Conservation (phyloP, 352 stramenopile genomes). For the Phytopythium cucurbitacearum region DNA sequence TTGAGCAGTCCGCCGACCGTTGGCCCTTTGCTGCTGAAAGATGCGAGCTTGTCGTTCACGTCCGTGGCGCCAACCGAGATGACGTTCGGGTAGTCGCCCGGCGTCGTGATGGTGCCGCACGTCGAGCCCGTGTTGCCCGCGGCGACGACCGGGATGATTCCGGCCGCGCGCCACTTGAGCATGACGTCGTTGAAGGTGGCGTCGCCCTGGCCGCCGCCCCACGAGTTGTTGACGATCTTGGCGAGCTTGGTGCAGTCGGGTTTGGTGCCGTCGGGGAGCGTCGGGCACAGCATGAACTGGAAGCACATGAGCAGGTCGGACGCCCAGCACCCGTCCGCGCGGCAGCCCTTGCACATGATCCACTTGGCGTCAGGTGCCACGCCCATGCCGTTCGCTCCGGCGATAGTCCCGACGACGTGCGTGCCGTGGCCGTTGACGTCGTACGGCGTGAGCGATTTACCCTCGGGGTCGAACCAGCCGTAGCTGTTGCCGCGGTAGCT, state of each 20-base stretch:
- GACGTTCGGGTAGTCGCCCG: conserved; percentile 48
- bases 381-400: conserved; percentile 38
- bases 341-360: conserved; percentile 56
- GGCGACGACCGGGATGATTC: conserved; percentile 58
- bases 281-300: conserved; percentile 70
- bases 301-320: conserved; percentile 49
- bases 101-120: conserved; percentile 45
- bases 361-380: conserved; percentile 48
- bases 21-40: conserved; percentile 53
- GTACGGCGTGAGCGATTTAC: conserved; percentile 23
- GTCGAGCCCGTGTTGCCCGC: conserved; percentile 48
- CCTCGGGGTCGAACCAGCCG: conserved; percentile 59
- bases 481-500: conserved; percentile 39
- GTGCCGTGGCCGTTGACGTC: conserved; percentile 54
- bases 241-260: conserved; percentile 48
- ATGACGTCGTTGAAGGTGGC: conserved; percentile 41
- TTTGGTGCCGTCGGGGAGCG: conserved; percentile 28
- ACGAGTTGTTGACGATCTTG: conserved; percentile 67
- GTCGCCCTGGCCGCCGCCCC: conserved; percentile 44
- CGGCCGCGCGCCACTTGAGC: conserved; percentile 32
- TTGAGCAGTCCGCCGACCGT: conserved; percentile 38
- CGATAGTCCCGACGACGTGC: conserved; percentile 43
- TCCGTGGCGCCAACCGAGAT: conserved; percentile 63
- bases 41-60: conserved; percentile 30
- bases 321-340: conserved; percentile 28